Conservation (phyloP, 345 rosid species). For the Passiflora organensis region DNA sequence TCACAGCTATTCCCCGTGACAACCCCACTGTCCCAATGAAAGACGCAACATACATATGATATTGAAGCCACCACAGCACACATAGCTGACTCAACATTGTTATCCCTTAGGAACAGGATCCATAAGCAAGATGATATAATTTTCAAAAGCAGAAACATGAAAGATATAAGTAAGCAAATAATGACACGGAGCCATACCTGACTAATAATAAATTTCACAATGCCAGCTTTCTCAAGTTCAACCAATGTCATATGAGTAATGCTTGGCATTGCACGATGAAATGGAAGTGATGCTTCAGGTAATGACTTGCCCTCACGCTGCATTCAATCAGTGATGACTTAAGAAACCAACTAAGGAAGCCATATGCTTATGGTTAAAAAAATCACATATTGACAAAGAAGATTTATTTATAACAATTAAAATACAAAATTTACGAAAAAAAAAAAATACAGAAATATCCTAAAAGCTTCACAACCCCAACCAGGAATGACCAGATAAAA, state of each 20-base stretch:
- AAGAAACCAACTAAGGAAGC: neutral
- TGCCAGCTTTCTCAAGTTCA: constrained; percentile 81
- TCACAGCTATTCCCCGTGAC: neutral
- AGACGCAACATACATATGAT: no score
- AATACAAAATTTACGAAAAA: neutral
- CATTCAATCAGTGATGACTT: constrained; percentile 8
- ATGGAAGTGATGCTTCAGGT: constrained; percentile 87
- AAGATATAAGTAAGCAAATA: neutral
- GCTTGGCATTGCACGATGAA: constrained; percentile 97
- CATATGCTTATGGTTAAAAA: neutral
- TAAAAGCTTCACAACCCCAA: no score
- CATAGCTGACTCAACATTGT: neutral
- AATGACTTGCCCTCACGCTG: constrained; percentile 88
- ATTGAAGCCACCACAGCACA: no score
- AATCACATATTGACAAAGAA: neutral
- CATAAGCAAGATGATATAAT: neutral
- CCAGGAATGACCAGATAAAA: no score
- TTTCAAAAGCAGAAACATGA: neutral
- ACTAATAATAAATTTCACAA: constrained; percentile 80
- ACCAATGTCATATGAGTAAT: constrained; percentile 97
- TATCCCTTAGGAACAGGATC: neutral
- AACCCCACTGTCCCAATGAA: no score
- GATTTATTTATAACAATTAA: neutral
- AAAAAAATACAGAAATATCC: no score
- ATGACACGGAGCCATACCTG: constrained; percentile 42